These are phyloP conservation scores for Pythium monospermum DNA, from an alignment of 352 stramenopile genomes.

Conservation along the genomic window DNA sequence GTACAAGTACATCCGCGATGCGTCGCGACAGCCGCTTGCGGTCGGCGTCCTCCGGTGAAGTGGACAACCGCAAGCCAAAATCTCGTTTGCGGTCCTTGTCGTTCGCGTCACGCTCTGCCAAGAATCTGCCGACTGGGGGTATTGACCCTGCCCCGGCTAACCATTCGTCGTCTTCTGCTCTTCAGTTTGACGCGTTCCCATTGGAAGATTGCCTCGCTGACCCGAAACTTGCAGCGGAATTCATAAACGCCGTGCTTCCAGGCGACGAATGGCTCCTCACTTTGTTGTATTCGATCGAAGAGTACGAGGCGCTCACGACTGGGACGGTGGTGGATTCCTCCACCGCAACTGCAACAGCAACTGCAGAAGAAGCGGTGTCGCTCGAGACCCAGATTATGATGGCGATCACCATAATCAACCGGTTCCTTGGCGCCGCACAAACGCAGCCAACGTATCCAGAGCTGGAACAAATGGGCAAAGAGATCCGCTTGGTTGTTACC, in stretches of 20 bases:
- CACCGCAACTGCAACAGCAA: neutral
- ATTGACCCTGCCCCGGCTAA: neutral
- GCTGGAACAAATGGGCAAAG: conserved; percentile 8
- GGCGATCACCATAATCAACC: conserved; percentile 29
- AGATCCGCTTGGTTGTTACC: conserved; percentile 4
- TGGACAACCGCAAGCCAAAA: neutral
- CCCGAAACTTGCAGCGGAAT: conserved; percentile 39
- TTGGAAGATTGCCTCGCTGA: conserved; percentile 39
- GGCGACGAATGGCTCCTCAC: conserved; percentile 30
- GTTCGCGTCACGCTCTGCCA: conserved; percentile 8
- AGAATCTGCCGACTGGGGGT: neutral
- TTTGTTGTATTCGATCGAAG: conserved; percentile 38
- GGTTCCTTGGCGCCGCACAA: conserved; percentile 15
- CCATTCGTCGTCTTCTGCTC: neutral
- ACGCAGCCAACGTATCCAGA: neutral
- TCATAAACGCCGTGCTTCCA: conserved; percentile 31
- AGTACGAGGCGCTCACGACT: conserved; percentile 37
- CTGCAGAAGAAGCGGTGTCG: conserved; percentile 4
- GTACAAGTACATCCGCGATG: neutral
- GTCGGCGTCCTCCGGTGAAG: conserved; percentile 14
- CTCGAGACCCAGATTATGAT: conserved; percentile 24
- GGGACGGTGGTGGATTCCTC: neutral
- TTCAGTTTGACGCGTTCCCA: conserved; percentile 12
- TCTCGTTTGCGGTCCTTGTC: conserved; percentile 18
- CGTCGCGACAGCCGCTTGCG: conserved; percentile 16